Evolutionary conservation across 2,329 filamentous ascomycete species (phyloP), one percentile per base, ranked within the genome.

Genomic region (Sclerotinia minor): DNA sequence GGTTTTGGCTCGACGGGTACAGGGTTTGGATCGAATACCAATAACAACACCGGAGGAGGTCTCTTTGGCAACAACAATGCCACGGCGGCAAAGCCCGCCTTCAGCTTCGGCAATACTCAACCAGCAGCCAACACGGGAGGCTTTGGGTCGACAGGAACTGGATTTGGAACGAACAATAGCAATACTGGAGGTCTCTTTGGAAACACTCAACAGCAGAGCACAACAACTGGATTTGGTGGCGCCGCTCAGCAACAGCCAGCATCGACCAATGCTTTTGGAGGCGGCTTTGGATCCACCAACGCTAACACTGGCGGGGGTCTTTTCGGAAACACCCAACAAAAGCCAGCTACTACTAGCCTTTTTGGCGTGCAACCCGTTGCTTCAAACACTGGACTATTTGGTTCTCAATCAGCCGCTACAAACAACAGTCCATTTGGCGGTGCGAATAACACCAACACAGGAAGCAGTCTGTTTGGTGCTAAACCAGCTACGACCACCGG

Each of bases 321-420:
- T 21, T 81, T 80, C 59, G 80, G 81, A 21, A 74, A 71, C 64
- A 75, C 71, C 69, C 73, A 67, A 68, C 76, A 77, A 65, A 79
- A 81, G 54, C 78, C 80, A 77, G 78, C 58, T 79, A 75, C 78
- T 67, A 67, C 53, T 55, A 77, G 81, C 53, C 71, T 84, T 11
- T 84, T 84, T 69, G 80, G 81, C 77, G 64, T 69, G 52, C 74
- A 76, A 71, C 69, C 75, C 45, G 69, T 77, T 78, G 57, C 74
- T 44, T 75, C 77, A 19, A 72, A 68, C 29, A 73, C 69, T 15
- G 79, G 79, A 21, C 65, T 80, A 24, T 80, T 80, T 64, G 78
- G 77, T 67, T 47, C 53, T 32, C 61, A 68, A 29, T 54, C 67
- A 44, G 61, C 61, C 24, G 61, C 67, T n/a, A 68, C 65, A 9